These are phyloP conservation scores for Metschnikowia koreensis DNA, from an alignment of 805 yeast genomes.

Conservation along the genomic window DNA sequence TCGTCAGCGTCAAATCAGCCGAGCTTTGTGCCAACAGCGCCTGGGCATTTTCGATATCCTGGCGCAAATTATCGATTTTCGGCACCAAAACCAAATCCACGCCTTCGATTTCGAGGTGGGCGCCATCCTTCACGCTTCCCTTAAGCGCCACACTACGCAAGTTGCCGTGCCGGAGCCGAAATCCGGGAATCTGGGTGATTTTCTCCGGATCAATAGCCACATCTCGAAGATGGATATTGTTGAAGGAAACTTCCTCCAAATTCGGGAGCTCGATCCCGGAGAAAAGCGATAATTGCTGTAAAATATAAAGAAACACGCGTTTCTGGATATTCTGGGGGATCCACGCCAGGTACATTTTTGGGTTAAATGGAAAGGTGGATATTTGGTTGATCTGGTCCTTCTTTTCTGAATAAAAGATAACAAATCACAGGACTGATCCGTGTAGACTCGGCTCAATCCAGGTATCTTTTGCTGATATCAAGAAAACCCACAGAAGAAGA, in stretches of 20 bases:
- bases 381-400: no score
- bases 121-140: slow-evolving; percentile 70
- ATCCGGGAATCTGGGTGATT: slow-evolving; percentile 60
- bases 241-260: slow-evolving; percentile 69
- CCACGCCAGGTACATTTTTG: slow-evolving; percentile 44
- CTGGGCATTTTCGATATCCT: slow-evolving; percentile 31
- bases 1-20: slow-evolving; percentile 65
- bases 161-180: slow-evolving; percentile 59
- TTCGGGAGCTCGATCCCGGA: slow-evolving; percentile 80
- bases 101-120: slow-evolving; percentile 56
- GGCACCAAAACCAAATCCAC: slow-evolving; percentile 46
- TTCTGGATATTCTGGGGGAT: slow-evolving; percentile 84
- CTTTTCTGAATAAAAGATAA: no score
- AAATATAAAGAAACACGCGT: slow-evolving; percentile 71
- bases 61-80: slow-evolving; percentile 26
- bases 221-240: slow-evolving; percentile 51
- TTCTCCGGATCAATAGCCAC: slow-evolving; percentile 72
- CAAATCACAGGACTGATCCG: no score
- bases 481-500: no score
- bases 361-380: not conserved
- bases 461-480: no score
- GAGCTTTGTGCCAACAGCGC: slow-evolving; percentile 71
- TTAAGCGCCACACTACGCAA: slow-evolving; percentile 53
- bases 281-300: slow-evolving; percentile 78
- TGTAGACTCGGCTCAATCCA: no score